Conservation (phyloP, 1,284 basidiomycete species). For the Sanguinoderma infundibulare region DNA sequence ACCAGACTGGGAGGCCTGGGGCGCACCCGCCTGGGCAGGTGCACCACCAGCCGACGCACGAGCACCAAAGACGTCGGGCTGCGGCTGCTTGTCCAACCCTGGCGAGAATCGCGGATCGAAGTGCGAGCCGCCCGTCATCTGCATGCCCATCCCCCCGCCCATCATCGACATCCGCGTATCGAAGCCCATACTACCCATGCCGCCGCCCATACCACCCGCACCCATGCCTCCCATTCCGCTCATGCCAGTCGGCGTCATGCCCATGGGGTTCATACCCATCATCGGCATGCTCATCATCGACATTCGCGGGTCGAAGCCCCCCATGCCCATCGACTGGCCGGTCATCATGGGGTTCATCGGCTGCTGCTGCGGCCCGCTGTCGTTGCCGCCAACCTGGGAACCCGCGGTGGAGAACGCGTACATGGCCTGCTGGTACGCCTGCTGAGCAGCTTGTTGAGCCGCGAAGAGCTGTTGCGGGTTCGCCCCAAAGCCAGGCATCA, state of each 20-base stretch:
- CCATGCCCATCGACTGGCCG: conserved; percentile 42
- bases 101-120: conserved; percentile 32
- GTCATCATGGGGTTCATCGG: conserved; percentile 62
- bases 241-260: conserved; percentile 29
- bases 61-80: conserved; percentile 10
- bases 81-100: conserved; percentile 8
- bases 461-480: conserved; percentile 90
- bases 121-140: conserved; percentile 27
- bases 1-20: conserved; percentile 26
- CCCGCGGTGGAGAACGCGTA: conserved; percentile 84
- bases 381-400: conserved; percentile 68
- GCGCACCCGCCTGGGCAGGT: conserved; percentile 11
- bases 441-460: conserved; percentile 86
- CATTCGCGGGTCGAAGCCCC: conserved; percentile 51
- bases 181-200: conserved; percentile 41
- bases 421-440: conserved; percentile 92
- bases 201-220: conserved; percentile 33
- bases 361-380: conserved; percentile 36
- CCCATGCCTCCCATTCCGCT: conserved; percentile 22
- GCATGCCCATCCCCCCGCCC: conserved; percentile 35
- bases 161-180: conserved; percentile 10
- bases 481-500: conserved; percentile 62
- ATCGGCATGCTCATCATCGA: conserved; percentile 63
- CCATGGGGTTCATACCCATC: conserved; percentile 36
- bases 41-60: conserved; percentile 33